Evolutionary conservation across 495 filamentous ascomycete genomes (phyloP), one percentile per base, ranked within the genome.

Genomic region (Neurospora sp.): DNA sequence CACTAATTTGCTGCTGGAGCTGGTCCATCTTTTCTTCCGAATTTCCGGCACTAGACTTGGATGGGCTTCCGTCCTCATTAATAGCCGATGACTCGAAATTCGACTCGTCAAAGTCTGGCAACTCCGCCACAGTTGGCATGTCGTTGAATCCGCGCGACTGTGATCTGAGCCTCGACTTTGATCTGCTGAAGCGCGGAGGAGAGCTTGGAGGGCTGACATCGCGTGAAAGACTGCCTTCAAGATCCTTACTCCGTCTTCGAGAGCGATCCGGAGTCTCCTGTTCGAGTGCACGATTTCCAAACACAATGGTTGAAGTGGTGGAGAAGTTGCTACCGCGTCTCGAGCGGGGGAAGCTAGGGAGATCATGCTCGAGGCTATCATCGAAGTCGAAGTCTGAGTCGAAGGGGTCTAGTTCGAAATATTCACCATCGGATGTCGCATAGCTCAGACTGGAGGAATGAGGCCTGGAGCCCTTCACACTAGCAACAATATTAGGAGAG

Each of bases 1-100:
- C 90, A 79, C 88, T 92, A 69, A 99, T 94, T 74, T 94, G 93
- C 71, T 92, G 89, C 77, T 97, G 93, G 5, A 99, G 85, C 44
- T 92, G 89, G 73, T 92, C 90, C 14, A 66, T 8, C 27, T 66
- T 66, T 66, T 18, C 54, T 46, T 91, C 89, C 10, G 79, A 75
- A 79, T 75, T 77, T 72, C 77, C 79, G 75, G 82, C 74, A 40
- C 79, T 76, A 72, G 72, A 71, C 72, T 82, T 75, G 69, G 78
- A 70, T 27, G 81, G 79, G 79, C 77, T 85, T 27, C 76, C 77
- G 4, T 79, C 40, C 2, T 85, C 85, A 54, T 80, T 75, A 5
- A 42, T 23, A 18, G 27, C 54, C 3, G 27, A 66, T 66, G 54
- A 66, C 23, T 37, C 27, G 14, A 66, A 66, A 66, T 16, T 35